Evolutionary conservation across 305 asterid species (phyloP), one percentile per base, ranked within the genome.

Genomic region (Ajuga reptans): DNA sequence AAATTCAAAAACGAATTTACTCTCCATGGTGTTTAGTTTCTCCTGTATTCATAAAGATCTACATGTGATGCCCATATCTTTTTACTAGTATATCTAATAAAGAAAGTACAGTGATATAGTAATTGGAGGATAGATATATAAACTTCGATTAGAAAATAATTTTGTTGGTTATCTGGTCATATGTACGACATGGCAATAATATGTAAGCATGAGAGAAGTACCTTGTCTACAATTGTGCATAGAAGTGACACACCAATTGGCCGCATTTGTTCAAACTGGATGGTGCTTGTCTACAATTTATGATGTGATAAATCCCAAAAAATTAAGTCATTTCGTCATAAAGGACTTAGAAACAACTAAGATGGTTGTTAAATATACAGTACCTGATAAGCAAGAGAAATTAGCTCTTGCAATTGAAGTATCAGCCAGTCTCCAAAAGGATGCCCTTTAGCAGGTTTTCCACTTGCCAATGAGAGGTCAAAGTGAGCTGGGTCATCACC

Each of bases 331-430:
- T 29, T 45, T 37, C 53, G 36, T 57, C 52, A 43, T 53, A 70
- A 72, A 58, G 24, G 42, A 63, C 68, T 41, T 68, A 49, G 64
- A 73, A 52, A 72, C 56, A 52, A 51, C 31, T 45, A 77, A 66
- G 64, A 71, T 34, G 36, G 31, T 6, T 53, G 37, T 56, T 72
- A 79, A 59, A 66, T 52, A 66, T 50, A 79, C 71, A 56, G 76
- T 81, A 94, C 99, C 99, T 94, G 98, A 82, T 94, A 94, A 72
- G 98, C 99, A 82, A 94, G 97, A 71, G 95, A 91, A 75, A 94
- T 82, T 75, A 91, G 93, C 78, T 94, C 98, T 83, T 89, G 98
- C 80, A 94, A 77, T 74, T 94, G 90, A 81, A 91, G 86, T 73
- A 94, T 93, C 77, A 91, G 88, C 95, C 96, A 87, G 81, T 94